A percentile compares a stretch with the other conserved stretches of the same genome.
phyloP scores from a whole-genome alignment of 2,329 filamentous ascomycete genomes.

The Fusarium pseudonygamai region DNA sequence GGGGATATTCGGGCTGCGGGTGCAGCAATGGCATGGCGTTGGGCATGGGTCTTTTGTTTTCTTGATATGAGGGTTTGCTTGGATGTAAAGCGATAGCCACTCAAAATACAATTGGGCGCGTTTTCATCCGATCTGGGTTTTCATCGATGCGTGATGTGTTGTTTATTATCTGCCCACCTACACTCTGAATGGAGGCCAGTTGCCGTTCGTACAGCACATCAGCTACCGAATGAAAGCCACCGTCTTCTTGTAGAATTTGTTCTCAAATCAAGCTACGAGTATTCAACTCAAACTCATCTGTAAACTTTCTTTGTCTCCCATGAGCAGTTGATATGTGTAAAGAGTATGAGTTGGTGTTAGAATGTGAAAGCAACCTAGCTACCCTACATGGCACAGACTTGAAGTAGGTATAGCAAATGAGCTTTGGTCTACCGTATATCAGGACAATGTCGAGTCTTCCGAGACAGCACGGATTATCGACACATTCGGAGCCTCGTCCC shows the following conservation, averaged over 20 bases:
- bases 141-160: background rate
- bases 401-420: background rate
- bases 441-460: background rate
- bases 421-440: background rate
- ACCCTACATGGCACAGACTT: background rate
- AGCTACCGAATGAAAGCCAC: background rate
- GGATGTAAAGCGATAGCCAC: background rate
- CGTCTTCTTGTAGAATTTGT: background rate
- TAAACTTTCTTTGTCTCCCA: background rate
- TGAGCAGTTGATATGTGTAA: no score
- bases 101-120: background rate
- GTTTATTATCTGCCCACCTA: no score
- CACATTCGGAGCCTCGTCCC: background rate
- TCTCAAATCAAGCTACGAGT: background rate
- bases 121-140: no score
- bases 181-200: rapidly evolving
- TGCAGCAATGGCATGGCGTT: constrained; percentile 20
- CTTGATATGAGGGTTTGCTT: background rate
- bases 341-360: background rate
- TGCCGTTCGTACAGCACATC: background rate
- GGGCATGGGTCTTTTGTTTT: background rate
- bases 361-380: background rate
- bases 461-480: background rate
- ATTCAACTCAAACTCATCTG: no score
- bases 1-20: background rate